A percentile compares a stretch with the other conserved stretches of the same genome.
Conservation (phyloP, 1,284 basidiomycete genomes). For the Trichosporon asahii region DNA sequence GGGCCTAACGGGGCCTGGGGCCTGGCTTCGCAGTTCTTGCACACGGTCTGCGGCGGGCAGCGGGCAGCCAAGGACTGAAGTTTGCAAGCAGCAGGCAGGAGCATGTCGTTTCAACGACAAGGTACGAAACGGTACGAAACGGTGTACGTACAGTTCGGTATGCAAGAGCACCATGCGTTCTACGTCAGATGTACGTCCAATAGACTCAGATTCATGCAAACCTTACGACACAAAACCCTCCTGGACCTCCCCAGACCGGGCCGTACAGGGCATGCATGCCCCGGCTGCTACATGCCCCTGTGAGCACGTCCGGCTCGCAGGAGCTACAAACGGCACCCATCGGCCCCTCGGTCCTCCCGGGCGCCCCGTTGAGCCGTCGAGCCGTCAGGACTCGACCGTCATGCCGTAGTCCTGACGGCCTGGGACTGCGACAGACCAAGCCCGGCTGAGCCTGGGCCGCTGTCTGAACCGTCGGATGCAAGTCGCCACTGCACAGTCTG, state of each 20-base stretch:
- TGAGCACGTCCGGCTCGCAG: too few relatives aligned
- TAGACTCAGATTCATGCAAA: neutral
- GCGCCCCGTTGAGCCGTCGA: too few relatives aligned
- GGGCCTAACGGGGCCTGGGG: neutral
- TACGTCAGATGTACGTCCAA: neutral
- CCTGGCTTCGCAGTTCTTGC: neutral
- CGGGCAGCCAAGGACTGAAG: neutral
- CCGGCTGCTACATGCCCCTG: too few relatives aligned
- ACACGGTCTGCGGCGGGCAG: neutral
- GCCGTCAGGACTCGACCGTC: too few relatives aligned
- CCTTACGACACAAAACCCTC: neutral
- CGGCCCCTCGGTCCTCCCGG: too few relatives aligned
- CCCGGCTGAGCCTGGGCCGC: too few relatives aligned
- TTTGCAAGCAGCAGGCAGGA: neutral
- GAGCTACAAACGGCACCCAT: too few relatives aligned
- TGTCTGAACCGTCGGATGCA: neutral
- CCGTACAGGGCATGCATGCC: too few relatives aligned
- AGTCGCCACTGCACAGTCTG: neutral
- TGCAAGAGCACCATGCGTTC: neutral
- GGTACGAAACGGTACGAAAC: conserved; percentile 1
- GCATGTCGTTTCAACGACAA: neutral
- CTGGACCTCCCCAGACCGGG: neutral
- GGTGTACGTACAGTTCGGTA: neutral
- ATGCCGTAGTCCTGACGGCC: too few relatives aligned
- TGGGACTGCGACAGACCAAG: too few relatives aligned